Base-by-base conservation (phyloP, 2,329 filamentous ascomycete species). In the Neofusicoccum umdonicola region DNA sequence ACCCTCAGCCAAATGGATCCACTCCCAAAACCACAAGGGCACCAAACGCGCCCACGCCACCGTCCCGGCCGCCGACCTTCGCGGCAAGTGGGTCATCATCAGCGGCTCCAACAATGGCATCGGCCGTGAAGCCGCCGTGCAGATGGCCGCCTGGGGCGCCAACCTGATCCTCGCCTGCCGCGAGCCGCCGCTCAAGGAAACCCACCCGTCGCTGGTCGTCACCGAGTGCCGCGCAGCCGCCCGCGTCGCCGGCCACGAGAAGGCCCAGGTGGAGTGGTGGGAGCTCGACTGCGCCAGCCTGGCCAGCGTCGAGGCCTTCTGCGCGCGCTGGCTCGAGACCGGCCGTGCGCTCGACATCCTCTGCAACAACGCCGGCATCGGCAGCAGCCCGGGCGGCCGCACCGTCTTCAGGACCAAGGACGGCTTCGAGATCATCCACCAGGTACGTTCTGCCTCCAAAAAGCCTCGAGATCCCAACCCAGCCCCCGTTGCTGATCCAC, bases 361-460 rank as follows among this genome's bases (percentile, higher is more conserved):
- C 4, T 71, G 68, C 66, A 76, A 75, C 66, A 76, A 76, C 44
- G 73, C 73, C 8, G 74, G 73, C 31, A 69, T 68, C n/a, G 68
- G 67, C 11, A 48, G 65, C 4, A 67, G 51, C 44, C 70, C 67
- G 0, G 67, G 62, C 19, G 62, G 66, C 15, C 17, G 35, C 34
- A 45, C 47, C 7, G 37, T 57, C 22, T 63, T 58, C 34, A 63
- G 62, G 17, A 75, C 72, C 2, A 65, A 67, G 47, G 74, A 76
- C 64, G 74, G 74, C 9, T 74, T 76, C 57, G 71, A 75, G 58
- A 66, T 73, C 4, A 61, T 74, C 27, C 73, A 76, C 17, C 57
- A 61, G 42, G 57, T 47, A 3, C 19, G 19, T 22, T 22, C 19
- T 19, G 19, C 19, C 19, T 19, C 19, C 19, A 19, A 19, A 19